Conservation (phyloP, 192 early-diverging fungal species). For the Rhizophlyctis rosea region DNA sequence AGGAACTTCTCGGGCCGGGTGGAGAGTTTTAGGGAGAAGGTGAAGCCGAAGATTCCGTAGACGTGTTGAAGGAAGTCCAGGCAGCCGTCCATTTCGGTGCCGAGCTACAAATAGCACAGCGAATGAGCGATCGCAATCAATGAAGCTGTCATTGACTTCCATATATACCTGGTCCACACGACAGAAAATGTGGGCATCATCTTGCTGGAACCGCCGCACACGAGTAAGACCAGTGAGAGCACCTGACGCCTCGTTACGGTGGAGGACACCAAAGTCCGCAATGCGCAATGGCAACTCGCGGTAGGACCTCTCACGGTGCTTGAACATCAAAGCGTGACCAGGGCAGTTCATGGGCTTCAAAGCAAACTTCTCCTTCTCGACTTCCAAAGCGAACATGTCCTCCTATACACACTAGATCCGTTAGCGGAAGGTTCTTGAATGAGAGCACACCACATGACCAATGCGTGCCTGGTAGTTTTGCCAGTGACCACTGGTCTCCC, state of each 20-base stretch:
- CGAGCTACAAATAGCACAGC: slow-evolving; percentile 2
- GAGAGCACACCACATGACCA: slow-evolving; percentile 70
- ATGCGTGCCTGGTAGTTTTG: slow-evolving; percentile 71
- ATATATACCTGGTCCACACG: slow-evolving; percentile 67
- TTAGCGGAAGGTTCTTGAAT: slow-evolving; percentile 72
- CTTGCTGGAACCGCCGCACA: slow-evolving; percentile 98
- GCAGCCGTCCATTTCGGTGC: slow-evolving; percentile 73
- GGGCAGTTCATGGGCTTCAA: slow-evolving; percentile 99
- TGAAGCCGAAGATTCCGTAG: slow-evolving; percentile 92
- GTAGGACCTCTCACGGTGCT: slow-evolving; percentile 87
- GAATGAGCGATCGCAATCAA: slow-evolving; percentile 1
- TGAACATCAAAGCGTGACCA: slow-evolving; percentile 97
- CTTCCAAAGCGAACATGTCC: slow-evolving; percentile 91
- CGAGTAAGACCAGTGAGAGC: slow-evolving; percentile 93
- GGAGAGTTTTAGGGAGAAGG: slow-evolving; percentile 83
- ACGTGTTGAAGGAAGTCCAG: slow-evolving; percentile 88
- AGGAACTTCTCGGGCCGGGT: slow-evolving; percentile 96
- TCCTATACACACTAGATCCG: slow-evolving; percentile 42
- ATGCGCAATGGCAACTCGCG: slow-evolving; percentile 91
- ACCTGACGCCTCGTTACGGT: slow-evolving; percentile 85
- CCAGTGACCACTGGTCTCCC: slow-evolving; percentile 95
- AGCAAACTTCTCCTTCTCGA: slow-evolving; percentile 97
- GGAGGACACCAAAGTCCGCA: slow-evolving; percentile 98
- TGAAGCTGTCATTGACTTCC: not conserved
- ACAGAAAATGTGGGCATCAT: slow-evolving; percentile 99